Evolutionary conservation across 192 early-diverging fungal species (phyloP).

Genomic region (Coemansia sp.): DNA sequence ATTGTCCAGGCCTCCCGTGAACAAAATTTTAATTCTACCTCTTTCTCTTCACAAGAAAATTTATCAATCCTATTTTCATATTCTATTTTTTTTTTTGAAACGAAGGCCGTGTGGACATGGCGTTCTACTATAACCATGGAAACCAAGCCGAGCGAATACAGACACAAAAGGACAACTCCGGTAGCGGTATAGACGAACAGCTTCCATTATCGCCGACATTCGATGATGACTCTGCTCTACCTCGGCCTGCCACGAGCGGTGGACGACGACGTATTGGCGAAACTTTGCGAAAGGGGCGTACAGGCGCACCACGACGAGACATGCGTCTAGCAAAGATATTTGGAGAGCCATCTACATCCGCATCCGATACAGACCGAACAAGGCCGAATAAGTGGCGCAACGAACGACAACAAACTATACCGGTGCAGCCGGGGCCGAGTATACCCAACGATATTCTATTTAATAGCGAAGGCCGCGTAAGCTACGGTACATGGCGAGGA

Average conservation of each 20-base stretch:
- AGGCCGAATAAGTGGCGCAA: neutral
- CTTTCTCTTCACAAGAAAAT: neutral
- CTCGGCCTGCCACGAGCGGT: neutral
- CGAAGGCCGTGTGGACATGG: slow-evolving; percentile 27
- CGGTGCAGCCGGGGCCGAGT: neutral
- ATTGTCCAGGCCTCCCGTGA: no score
- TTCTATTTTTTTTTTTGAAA: neutral
- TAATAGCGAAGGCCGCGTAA: slow-evolving; percentile 54
- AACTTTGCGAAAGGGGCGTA: slow-evolving; percentile 19
- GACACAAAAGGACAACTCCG: neutral
- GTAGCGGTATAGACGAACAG: neutral
- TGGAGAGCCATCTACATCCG: slow-evolving; percentile 18
- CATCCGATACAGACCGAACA: neutral
- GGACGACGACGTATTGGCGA: slow-evolving; percentile 21
- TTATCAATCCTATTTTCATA: neutral
- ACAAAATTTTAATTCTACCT: no score
- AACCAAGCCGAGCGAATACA: slow-evolving; percentile 28
- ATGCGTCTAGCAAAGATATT: slow-evolving; percentile 36
- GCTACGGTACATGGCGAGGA: slow-evolving; percentile 54
- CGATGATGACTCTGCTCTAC: slow-evolving; percentile 1
- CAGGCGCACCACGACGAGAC: slow-evolving; percentile 25
- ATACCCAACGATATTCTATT: slow-evolving; percentile 25
- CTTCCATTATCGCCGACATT: neutral
- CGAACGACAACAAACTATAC: neutral
- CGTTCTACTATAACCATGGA: slow-evolving; percentile 54